phyloP scores from a whole-genome alignment of 1,284 basidiomycete species.

The Takashimella koratensis region DNA sequence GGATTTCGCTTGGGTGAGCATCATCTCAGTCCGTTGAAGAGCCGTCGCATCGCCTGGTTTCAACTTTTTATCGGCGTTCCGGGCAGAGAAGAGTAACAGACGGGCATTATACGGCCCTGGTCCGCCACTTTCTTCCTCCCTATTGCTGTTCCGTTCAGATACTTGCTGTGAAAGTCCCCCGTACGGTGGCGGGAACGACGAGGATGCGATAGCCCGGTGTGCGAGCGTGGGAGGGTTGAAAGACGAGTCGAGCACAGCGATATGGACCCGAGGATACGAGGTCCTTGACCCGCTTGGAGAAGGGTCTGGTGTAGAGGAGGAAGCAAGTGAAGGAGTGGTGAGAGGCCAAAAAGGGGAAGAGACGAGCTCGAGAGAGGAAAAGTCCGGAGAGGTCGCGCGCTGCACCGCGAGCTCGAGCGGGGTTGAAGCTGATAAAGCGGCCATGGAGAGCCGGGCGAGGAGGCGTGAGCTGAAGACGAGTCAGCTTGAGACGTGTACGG shows the following conservation, averaged over 20 bases:
- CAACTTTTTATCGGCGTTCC: constrained; percentile 82
- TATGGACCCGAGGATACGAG: constrained; percentile 22
- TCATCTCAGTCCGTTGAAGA: constrained; percentile 75
- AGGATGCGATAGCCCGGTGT: constrained; percentile 69
- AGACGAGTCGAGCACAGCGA: constrained; percentile 76
- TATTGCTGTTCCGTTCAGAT: background rate
- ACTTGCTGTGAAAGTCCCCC: no score
- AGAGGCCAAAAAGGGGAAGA: constrained; percentile 30
- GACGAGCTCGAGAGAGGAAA: constrained; percentile 27
- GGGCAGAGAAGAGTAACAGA: constrained; percentile 76
- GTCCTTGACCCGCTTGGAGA: background rate
- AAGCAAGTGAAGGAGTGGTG: constrained; percentile 1
- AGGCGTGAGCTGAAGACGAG: no score
- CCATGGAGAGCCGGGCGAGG: background rate
- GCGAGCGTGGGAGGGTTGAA: constrained; percentile 92
- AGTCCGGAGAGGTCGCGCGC: constrained; percentile 5
- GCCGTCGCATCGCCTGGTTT: constrained; percentile 67
- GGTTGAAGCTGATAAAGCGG: background rate
- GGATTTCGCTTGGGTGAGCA: constrained; percentile 61
- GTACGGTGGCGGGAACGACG: constrained; percentile 20
- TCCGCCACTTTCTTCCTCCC: constrained; percentile 24
- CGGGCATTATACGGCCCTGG: constrained; percentile 62
- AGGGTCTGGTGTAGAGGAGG: background rate
- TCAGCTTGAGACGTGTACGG: no score
- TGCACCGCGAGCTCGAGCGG: background rate